Conservation (phyloP, 108 stramenopile genomes). For the Licmophora abbreviata region DNA sequence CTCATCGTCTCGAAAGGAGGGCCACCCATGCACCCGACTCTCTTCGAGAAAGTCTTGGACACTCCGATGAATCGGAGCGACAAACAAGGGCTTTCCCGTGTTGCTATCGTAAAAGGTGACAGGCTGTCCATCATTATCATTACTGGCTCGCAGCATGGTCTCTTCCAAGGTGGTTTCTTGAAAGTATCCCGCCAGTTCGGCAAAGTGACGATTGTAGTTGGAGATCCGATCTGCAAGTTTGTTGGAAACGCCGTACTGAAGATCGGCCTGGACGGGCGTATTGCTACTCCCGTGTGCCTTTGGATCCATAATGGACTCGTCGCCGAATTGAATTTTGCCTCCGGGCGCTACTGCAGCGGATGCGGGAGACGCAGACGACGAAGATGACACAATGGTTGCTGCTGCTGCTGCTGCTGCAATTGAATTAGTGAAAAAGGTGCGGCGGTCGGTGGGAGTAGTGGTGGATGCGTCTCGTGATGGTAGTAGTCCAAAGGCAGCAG, state of each 20-base stretch:
- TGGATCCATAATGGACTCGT: constrained; percentile 42
- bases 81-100: constrained; percentile 80
- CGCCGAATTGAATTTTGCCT: constrained; percentile 32
- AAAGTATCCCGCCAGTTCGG: constrained; percentile 82
- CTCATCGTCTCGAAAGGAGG: constrained; percentile 74
- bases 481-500: too few relatives aligned
- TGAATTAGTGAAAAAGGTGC: too few relatives aligned
- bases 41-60: constrained; percentile 66
- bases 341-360: too few relatives aligned
- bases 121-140: constrained; percentile 6
- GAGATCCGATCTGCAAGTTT: constrained; percentile 64
- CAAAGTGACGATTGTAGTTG: constrained; percentile 82
- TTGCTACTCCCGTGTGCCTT: constrained; percentile 68
- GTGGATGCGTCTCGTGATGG: too few relatives aligned
- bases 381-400: too few relatives aligned
- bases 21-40: constrained; percentile 62
- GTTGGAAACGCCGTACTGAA: constrained; percentile 43
- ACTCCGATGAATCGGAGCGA: constrained; percentile 66
- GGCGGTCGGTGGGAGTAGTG: too few relatives aligned
- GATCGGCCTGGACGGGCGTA: constrained; percentile 48
- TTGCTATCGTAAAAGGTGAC: constrained; percentile 84
- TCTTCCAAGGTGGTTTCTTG: constrained; percentile 47
- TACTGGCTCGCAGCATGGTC: constrained; percentile 7
- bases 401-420: too few relatives aligned
- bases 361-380: too few relatives aligned